Percentiles rank a stretch among this genome's conserved stretches.
These are phyloP conservation scores for Hypoxylon sp. DNA, from an alignment of 2,329 filamentous ascomycete genomes.

Conservation along the genomic window DNA sequence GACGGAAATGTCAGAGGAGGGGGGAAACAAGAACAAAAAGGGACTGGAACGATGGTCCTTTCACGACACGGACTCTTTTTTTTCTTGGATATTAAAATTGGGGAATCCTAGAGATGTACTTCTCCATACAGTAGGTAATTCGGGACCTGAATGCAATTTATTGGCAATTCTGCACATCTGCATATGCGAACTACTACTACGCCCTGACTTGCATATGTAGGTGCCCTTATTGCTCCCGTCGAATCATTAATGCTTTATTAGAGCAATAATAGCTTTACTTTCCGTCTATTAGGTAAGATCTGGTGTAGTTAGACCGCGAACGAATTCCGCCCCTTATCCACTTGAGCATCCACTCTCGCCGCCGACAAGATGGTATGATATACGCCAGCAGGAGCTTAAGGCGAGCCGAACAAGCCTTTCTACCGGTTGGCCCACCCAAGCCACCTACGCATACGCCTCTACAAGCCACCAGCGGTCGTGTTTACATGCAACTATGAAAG, in stretches of 20 bases:
- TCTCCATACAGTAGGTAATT: constrained; percentile 36
- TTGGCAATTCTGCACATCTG: constrained; percentile 28
- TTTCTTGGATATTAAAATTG: constrained; percentile 38
- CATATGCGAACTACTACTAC: constrained; percentile 23
- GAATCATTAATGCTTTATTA: constrained; percentile 28
- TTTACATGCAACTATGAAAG: constrained; percentile 10
- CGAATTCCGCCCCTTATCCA: constrained; percentile 20
- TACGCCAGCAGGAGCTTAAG: constrained; percentile 17
- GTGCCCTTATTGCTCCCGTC: constrained; percentile 19
- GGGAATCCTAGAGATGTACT: constrained; percentile 30
- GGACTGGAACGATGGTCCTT: constrained; percentile 29
- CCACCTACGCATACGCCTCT: constrained; percentile 10
- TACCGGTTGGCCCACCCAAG: constrained; percentile 26
- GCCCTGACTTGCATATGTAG: constrained; percentile 15
- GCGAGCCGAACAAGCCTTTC: constrained; percentile 31
- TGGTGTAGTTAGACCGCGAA: constrained; percentile 12
- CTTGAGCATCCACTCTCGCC: constrained; percentile 20
- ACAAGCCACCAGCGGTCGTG: constrained; percentile 25
- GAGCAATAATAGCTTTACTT: constrained; percentile 25
- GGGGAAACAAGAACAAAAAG: constrained; percentile 29
- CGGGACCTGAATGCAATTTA: constrained; percentile 19
- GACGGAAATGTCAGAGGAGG: constrained; percentile 16
- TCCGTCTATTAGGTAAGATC: constrained; percentile 17
- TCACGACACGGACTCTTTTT: constrained; percentile 35
- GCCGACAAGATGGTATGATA: constrained; percentile 28